Conservation (phyloP, 345 rosid species). For the Carallia brachiata region DNA sequence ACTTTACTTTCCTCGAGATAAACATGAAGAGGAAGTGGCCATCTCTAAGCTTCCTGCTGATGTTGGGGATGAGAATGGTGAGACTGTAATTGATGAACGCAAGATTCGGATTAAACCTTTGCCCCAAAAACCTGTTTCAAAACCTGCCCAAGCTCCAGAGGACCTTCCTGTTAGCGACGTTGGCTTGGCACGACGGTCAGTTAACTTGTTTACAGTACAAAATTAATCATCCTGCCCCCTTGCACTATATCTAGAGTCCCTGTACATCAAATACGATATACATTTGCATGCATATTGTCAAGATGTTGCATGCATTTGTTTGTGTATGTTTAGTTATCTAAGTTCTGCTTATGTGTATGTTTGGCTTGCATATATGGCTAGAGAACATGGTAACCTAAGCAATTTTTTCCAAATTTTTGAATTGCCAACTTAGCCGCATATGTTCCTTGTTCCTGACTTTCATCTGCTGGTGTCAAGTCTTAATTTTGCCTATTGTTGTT, state of each 20-base stretch:
- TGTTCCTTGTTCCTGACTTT: too few relatives aligned
- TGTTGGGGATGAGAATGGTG: slow-evolving; percentile 99
- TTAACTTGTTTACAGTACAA: slow-evolving; percentile 4
- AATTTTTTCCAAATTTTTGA: too few relatives aligned
- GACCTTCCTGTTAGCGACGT: slow-evolving; percentile 71
- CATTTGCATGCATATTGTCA: background rate
- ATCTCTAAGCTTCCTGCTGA: slow-evolving; percentile 93
- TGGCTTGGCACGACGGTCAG: slow-evolving; percentile 83
- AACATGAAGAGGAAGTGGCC: slow-evolving; percentile 87
- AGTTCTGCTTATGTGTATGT: too few relatives aligned
- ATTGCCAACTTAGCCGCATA: too few relatives aligned
- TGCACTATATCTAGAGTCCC: background rate
- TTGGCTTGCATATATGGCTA: too few relatives aligned
- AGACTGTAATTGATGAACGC: slow-evolving; percentile 90
- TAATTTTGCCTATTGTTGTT: too few relatives aligned
- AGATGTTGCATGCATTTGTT: too few relatives aligned
- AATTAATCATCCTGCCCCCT: background rate
- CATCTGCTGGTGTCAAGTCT: too few relatives aligned
- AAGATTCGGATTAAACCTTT: slow-evolving; percentile 90
- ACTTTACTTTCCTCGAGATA: slow-evolving; percentile 94
- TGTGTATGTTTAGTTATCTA: too few relatives aligned
- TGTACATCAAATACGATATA: background rate
- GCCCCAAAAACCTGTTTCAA: slow-evolving; percentile 64
- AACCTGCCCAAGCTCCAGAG: slow-evolving; percentile 53
- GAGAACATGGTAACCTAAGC: too few relatives aligned